Conservation (phyloP, 106 monocot species). For the Hemerocallis citrina region DNA sequence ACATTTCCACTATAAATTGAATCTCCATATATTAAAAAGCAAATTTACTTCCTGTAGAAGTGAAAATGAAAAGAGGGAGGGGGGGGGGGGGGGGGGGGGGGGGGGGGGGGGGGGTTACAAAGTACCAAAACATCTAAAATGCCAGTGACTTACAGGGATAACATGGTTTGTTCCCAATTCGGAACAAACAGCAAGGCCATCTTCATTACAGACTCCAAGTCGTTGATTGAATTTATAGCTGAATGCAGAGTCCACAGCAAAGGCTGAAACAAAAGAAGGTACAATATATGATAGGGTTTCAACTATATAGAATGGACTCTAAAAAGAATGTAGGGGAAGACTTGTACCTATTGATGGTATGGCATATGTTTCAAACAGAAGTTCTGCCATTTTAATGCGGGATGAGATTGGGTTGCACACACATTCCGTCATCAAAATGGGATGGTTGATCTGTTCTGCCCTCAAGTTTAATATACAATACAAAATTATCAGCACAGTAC, state of each 20-base stretch:
- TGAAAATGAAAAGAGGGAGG: too few relatives aligned
- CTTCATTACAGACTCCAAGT: slow-evolving; percentile 72
- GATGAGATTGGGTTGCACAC: slow-evolving; percentile 76
- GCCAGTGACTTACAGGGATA: slow-evolving; percentile 62
- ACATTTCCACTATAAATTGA: too few relatives aligned
- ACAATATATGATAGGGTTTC: background rate
- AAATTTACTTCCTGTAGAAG: too few relatives aligned
- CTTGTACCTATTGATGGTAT: slow-evolving; percentile 72
- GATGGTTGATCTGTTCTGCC: slow-evolving; percentile 80
- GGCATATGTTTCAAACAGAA: slow-evolving; percentile 96
- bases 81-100: too few relatives aligned
- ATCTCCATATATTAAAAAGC: too few relatives aligned
- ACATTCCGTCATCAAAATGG: slow-evolving; percentile 95
- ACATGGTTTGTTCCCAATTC: slow-evolving; percentile 69
- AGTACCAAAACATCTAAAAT: too few relatives aligned
- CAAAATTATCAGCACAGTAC: slow-evolving; percentile 10
- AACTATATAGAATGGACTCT: background rate
- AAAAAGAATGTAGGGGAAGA: background rate
- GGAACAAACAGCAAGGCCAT: slow-evolving; percentile 76
- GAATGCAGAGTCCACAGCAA: slow-evolving; percentile 88
- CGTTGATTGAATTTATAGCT: slow-evolving; percentile 88
- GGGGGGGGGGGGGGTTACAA: too few relatives aligned
- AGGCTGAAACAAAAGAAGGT: slow-evolving; percentile 37
- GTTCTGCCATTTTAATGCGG: slow-evolving; percentile 96
- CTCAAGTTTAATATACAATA: slow-evolving; percentile 22